Conservation (phyloP, 345 rosid genomes). For the Salix suchowensis region DNA sequence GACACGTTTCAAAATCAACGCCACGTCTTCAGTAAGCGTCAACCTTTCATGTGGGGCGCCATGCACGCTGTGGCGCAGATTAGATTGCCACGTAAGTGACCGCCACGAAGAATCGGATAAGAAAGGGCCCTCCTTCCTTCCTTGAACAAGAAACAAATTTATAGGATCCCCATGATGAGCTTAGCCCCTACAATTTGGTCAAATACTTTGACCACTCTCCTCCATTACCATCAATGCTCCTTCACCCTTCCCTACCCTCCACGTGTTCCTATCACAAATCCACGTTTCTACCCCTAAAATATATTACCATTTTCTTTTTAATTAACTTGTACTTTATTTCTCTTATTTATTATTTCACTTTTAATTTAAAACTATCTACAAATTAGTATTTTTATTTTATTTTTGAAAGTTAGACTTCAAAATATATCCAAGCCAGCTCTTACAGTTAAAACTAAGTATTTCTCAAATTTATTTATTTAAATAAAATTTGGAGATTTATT, state of each 20-base stretch:
- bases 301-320: too few species aligned
- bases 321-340: too few species aligned
- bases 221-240: constrained; percentile 14
- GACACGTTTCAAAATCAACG: neutral
- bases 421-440: too few species aligned
- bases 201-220: constrained; percentile 8
- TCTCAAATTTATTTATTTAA: too few species aligned
- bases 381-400: too few species aligned
- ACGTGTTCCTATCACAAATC: neutral
- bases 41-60: constrained; percentile 10
- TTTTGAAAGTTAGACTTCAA: too few species aligned
- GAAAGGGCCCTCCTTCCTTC: neutral
- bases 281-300: too few species aligned
- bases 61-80: constrained; percentile 16
- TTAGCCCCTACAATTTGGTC: constrained; percentile 9
- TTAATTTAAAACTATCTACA: neutral
- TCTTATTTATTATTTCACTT: neutral
- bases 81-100: constrained; percentile 23
- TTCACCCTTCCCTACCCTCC: neutral
- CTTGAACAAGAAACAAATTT: neutral
- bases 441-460: too few species aligned
- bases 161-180: constrained; percentile 22
- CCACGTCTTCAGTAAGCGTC: neutral
- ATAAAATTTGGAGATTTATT: too few species aligned
- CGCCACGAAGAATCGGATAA: constrained; percentile 47